Conservation (phyloP, 2,329 filamentous ascomycete species). For the Aspergillus pseudonomiae region DNA sequence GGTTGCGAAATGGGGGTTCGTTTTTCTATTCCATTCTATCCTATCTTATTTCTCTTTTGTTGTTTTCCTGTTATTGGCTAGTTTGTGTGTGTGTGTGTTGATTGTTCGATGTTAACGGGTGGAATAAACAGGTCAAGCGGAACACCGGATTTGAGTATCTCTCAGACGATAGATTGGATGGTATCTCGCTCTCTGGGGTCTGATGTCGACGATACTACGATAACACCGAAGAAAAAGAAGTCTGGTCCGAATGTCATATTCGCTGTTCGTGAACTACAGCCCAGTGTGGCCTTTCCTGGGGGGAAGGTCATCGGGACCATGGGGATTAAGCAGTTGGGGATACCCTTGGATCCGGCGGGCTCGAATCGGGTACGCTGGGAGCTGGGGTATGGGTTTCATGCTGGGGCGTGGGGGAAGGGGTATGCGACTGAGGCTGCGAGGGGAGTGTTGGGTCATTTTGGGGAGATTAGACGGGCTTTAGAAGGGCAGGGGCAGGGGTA, state of each 20-base stretch:
- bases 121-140: neutral
- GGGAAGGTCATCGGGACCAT: slow-evolving; percentile 9
- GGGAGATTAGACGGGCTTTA: neutral
- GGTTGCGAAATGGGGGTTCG: slow-evolving; percentile 21
- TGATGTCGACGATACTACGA: neutral
- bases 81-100: no score
- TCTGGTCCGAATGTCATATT: neutral
- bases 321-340: slow-evolving; percentile 2
- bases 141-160: neutral
- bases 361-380: slow-evolving; percentile 31
- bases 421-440: slow-evolving; percentile 60
- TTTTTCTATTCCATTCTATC: neutral
- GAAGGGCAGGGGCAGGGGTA: slow-evolving; percentile 40
- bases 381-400: slow-evolving; percentile 61
- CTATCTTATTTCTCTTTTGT: no score
- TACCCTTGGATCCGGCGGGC: neutral
- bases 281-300: neutral
- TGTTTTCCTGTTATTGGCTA: no score
- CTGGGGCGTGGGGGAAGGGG: slow-evolving; percentile 59
- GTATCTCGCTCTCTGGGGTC: no score
- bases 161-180: neutral
- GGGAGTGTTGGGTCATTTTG: slow-evolving; percentile 47
- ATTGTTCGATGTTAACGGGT: neutral
- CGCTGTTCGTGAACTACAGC: neutral
- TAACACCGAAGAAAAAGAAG: neutral